These are phyloP conservation scores for Eustoma russellianum DNA, from an alignment of 257 asterid genomes.

Conservation along the genomic window DNA sequence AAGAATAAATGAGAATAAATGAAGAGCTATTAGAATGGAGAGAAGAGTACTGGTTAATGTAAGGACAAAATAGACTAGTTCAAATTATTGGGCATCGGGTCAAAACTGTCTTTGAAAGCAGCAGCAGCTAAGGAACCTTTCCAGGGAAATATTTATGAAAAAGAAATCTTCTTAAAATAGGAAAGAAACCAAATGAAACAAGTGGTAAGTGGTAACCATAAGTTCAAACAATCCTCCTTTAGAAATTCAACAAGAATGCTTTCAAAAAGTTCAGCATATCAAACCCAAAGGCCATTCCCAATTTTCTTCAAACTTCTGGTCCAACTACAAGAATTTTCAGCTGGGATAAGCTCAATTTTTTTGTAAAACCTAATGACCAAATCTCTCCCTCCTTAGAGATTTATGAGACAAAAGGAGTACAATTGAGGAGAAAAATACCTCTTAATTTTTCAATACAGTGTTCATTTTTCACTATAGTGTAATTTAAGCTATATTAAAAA, in stretches of 20 bases:
- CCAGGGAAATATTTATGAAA: slow-evolving; percentile 22
- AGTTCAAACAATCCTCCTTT: slow-evolving; percentile 13
- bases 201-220: slow-evolving; percentile 7
- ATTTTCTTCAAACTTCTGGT: too few relatives aligned
- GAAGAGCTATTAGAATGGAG: slow-evolving; percentile 8
- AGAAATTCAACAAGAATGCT: not conserved
- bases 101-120: slow-evolving; percentile 56
- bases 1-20: slow-evolving; percentile 7
- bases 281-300: too few relatives aligned
- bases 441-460: too few relatives aligned
- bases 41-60: slow-evolving; percentile 12
- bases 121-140: slow-evolving; percentile 26
- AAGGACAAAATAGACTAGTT: slow-evolving; percentile 42
- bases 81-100: slow-evolving; percentile 24
- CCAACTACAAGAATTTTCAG: slow-evolving; percentile 1
- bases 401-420: too few relatives aligned
- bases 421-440: too few relatives aligned
- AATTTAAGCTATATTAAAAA: too few relatives aligned
- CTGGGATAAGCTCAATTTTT: not conserved
- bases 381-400: too few relatives aligned
- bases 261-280: too few relatives aligned
- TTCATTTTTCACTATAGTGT: too few relatives aligned
- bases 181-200: slow-evolving; percentile 24
- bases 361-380: too few relatives aligned
- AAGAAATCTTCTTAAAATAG: slow-evolving; percentile 34